Conservation (phyloP, 1,139 yeast species). For the Zygosaccharomyces sapae region DNA sequence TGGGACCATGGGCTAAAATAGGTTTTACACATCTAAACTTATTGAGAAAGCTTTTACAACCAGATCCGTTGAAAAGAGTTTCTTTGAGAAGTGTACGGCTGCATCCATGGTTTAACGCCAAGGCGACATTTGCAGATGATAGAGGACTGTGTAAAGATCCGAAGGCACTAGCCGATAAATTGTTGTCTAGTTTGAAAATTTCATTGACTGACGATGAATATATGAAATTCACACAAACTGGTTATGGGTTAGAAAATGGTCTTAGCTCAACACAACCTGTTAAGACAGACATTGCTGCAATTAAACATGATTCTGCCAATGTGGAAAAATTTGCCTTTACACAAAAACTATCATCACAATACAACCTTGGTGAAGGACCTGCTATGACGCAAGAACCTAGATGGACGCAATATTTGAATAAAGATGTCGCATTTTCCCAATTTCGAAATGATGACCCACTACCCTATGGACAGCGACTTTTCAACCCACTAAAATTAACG, state of each 20-base stretch:
- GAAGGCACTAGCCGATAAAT: conserved; percentile 40
- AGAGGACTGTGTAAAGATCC: conserved; percentile 51
- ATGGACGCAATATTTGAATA: conserved; percentile 26
- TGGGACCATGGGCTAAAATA: conserved; percentile 50
- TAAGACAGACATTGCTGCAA: conserved; percentile 25
- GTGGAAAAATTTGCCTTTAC: conserved; percentile 16
- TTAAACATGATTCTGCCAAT: conserved; percentile 22
- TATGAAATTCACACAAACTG: conserved; percentile 31
- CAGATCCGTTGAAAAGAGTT: conserved; percentile 44
- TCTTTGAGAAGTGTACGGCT: conserved; percentile 40
- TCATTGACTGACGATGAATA: conserved; percentile 45
- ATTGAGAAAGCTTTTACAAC: conserved; percentile 48
- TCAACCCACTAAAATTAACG: conserved; percentile 32
- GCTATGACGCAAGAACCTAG: conserved; percentile 20
- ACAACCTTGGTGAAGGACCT: conserved; percentile 6
- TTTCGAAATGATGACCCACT: conserved; percentile 18
- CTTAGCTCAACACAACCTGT: conserved; percentile 31
- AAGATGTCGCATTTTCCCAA: conserved; percentile 32
- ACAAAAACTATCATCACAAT: conserved; percentile 22
- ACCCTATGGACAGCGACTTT: conserved; percentile 15
- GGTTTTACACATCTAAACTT: conserved; percentile 47
- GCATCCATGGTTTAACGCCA: conserved; percentile 51
- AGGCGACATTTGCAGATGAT: conserved; percentile 41
- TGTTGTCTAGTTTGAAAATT: conserved; percentile 46
- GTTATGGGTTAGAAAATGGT: not conserved